Base-by-base conservation (phyloP, 345 rosid genomes). In the Rhodomyrtus tomentosa region DNA sequence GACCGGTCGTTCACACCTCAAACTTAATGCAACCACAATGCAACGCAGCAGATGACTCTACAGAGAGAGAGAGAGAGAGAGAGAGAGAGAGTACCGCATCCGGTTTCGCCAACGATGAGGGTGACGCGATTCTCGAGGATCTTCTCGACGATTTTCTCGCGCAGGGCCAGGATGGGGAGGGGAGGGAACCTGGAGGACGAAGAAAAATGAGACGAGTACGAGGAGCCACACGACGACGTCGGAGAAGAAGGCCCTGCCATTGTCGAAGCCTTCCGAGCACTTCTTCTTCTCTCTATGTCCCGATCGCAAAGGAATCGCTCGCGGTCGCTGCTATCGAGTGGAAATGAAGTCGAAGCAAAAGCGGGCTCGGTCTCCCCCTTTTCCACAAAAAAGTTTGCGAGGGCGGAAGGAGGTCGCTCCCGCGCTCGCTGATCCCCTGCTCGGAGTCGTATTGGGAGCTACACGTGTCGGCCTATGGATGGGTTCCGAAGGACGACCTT, bases 31-130 rank as follows among this genome's bases (percentile, higher is more conserved):
- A n/a, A 12, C 82, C 10, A 27, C 27, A 80, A 12, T 50, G 29
- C 52, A 81, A 81, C 22, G 32, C 82, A 81, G 55, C 82, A 52
- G 82, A 27, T 8, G 21, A 15, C 22, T 49, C n/a, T 4, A 50
- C 16, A 83, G 9, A 72, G 13, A 53, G 24, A 56, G 6, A 55
- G 38, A 62, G 15, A 80, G 25, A 82, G 21, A 88, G 50, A 81
- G 81, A 54, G 16, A 74, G 68, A 38, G 84, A 85, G 84, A 80
- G 80, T 90, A 95, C 98, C 99, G 91, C 98, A 96, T 83, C 99
- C 99, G 27, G 99, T 92, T 42, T 95, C 98, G 84, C 98, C 99
- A 85, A 96, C 92, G 82, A 95, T 94, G 84, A 96, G 96, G 87
- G 99, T 96, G 88, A 96, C 99, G 87, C 98, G 98, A 93, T 95